These are phyloP conservation scores for Neoscytalidium dimidiatum DNA, from an alignment of 2,329 filamentous ascomycete genomes.

Conservation along the genomic window DNA sequence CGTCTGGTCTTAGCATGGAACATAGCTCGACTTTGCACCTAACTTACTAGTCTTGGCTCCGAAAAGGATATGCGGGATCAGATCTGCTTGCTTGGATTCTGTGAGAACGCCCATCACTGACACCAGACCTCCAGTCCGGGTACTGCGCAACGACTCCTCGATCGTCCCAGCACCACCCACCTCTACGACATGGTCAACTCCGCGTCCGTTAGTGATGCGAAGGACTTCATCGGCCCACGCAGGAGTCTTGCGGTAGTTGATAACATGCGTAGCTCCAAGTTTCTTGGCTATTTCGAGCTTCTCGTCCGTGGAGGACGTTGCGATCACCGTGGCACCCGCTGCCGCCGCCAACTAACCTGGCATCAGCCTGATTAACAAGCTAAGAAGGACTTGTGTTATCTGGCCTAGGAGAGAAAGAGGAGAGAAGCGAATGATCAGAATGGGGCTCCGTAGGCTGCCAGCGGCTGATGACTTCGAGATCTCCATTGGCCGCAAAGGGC, in stretches of 20 bases:
- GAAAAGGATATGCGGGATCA: conserved; percentile 24
- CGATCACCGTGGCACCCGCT: conserved; percentile 47
- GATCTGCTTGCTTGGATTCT: conserved; percentile 18
- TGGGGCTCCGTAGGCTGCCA: too few species aligned
- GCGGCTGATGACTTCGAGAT: too few species aligned
- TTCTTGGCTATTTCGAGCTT: conserved; percentile 46
- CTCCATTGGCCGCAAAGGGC: too few species aligned
- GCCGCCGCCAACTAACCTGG: conserved; percentile 46
- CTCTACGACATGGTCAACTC: conserved; percentile 47
- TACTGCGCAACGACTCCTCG: conserved; percentile 47
- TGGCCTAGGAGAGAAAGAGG: neutral
- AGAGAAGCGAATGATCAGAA: too few species aligned
- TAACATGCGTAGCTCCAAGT: conserved; percentile 46
- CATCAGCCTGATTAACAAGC: neutral
- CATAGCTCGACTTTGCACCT: neutral
- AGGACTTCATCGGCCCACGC: conserved; percentile 51
- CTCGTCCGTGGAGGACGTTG: conserved; percentile 53
- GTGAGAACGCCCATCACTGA: conserved; percentile 48
- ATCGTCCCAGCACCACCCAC: conserved; percentile 45
- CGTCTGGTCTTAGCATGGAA: neutral
- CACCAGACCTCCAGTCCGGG: conserved; percentile 50
- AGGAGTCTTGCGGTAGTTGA: conserved; percentile 53
- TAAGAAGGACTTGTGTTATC: too few species aligned
- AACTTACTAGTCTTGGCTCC: conserved; percentile 25
- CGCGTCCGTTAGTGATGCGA: conserved; percentile 45